These are phyloP conservation scores for Petunia secreta DNA, from an alignment of 257 asterid species.

Conservation along the genomic window DNA sequence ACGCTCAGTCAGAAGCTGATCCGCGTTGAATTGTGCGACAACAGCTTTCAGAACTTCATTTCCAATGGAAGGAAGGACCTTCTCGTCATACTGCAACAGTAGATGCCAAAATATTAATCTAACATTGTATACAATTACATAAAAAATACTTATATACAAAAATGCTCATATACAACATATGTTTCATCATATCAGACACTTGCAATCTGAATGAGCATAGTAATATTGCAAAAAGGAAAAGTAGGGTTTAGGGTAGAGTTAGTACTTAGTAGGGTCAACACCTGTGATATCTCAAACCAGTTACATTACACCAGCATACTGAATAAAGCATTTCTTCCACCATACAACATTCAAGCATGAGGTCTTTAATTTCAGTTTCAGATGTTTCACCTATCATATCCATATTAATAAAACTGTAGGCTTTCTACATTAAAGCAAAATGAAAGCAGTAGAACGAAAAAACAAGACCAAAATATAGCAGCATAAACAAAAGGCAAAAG, in stretches of 20 bases:
- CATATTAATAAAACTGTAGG: background rate
- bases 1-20: conserved; percentile 87
- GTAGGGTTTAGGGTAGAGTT: too few species aligned
- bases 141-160: background rate
- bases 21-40: conserved; percentile 97
- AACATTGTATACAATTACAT: background rate
- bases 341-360: background rate
- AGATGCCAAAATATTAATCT: background rate
- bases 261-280: too few species aligned
- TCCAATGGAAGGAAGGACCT: conserved; percentile 98
- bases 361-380: background rate
- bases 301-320: background rate
- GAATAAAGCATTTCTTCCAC: background rate
- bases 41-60: conserved; percentile 89
- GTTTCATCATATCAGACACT: too few species aligned
- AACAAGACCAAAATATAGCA: too few species aligned
- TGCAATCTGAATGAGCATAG: too few species aligned
- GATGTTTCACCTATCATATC: background rate
- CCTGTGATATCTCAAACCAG: background rate
- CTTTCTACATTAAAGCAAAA: conserved; percentile 26
- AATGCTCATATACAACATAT: background rate
- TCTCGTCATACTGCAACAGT: conserved; percentile 64
- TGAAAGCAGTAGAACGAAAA: background rate
- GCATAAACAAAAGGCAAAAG: background rate
- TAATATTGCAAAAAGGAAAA: too few species aligned